Conservation (phyloP, 2,329 filamentous ascomycete genomes). For the Fusarium sp. region DNA sequence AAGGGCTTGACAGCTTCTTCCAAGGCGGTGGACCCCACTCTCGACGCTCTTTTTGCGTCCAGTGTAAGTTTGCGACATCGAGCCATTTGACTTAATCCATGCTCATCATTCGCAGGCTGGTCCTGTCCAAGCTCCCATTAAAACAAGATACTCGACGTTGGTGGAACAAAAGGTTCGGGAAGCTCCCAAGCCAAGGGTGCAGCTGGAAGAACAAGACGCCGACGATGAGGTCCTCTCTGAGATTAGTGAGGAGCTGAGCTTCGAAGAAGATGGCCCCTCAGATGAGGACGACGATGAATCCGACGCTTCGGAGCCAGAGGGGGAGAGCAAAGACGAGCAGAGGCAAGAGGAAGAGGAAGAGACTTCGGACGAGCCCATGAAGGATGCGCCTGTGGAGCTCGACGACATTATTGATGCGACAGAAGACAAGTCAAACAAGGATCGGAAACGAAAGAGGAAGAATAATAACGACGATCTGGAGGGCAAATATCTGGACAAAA, state of each 20-base stretch:
- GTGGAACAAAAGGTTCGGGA: constrained; percentile 51
- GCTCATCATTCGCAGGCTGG: constrained; percentile 57
- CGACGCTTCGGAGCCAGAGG: constrained; percentile 44
- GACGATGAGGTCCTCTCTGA: constrained; percentile 52
- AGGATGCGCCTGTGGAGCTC: constrained; percentile 51
- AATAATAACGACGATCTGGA: constrained; percentile 78
- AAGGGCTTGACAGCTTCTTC: constrained; percentile 57
- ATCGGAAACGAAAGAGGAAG: constrained; percentile 74
- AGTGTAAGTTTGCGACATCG: constrained; percentile 68
- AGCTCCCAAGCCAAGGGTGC: constrained; percentile 40
- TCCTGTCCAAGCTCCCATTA: constrained; percentile 60
- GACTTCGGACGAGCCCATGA: constrained; percentile 54
- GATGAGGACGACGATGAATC: constrained; percentile 43
- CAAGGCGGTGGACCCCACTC: constrained; percentile 73
- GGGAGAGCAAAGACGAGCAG: constrained; percentile 41
- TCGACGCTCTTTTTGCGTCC: constrained; percentile 76
- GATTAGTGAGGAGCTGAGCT: constrained; percentile 51
- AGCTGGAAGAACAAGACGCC: constrained; percentile 49
- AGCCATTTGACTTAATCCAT: constrained; percentile 5
- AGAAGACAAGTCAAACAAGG: constrained; percentile 53
- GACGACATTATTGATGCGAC: constrained; percentile 52
- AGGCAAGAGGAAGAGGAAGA: constrained; percentile 48
- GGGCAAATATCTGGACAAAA: constrained; percentile 74
- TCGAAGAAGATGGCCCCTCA: constrained; percentile 48
- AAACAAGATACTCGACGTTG: constrained; percentile 58